Conservation (phyloP, 768 basidiomycete genomes). For the Termitomyces sp. region DNA sequence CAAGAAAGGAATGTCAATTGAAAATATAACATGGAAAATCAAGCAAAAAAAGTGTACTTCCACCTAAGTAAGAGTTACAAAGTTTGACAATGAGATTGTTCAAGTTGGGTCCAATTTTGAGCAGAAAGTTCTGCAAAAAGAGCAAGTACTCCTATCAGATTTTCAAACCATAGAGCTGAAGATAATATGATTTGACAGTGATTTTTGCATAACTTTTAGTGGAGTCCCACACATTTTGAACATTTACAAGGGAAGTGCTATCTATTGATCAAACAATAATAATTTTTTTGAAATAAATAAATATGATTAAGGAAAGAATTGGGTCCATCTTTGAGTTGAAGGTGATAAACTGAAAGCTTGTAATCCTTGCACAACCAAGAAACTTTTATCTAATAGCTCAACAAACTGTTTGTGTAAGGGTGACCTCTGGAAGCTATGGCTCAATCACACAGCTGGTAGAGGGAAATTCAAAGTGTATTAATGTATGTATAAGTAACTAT, state of each 20-base stretch:
- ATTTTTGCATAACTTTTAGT: not conserved
- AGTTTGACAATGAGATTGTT: not conserved
- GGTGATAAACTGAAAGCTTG: not conserved
- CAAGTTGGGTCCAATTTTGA: not conserved
- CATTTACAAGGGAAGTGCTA: not conserved
- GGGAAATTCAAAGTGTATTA: too few species aligned
- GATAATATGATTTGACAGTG: not conserved
- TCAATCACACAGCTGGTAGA: too few species aligned
- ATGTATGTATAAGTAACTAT: too few species aligned
- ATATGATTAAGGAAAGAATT: not conserved
- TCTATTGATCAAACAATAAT: not conserved
- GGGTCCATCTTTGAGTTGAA: not conserved
- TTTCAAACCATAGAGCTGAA: not conserved
- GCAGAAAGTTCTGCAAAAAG: not conserved
- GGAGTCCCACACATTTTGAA: not conserved
- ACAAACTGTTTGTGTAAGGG: not conserved
- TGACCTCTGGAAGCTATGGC: too few species aligned
- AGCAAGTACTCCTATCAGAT: not conserved
- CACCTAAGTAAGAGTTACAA: too few species aligned
- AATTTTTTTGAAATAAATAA: not conserved
- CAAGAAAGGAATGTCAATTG: not conserved
- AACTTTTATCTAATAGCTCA: not conserved
- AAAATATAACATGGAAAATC: not conserved
- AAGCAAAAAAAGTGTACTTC: not conserved
- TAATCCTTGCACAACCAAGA: not conserved